A percentile compares a stretch with the other conserved stretches of the same genome.
These are phyloP conservation scores for Wilcoxina mikolae DNA, from an alignment of 495 filamentous ascomycete species.

Conservation along the genomic window DNA sequence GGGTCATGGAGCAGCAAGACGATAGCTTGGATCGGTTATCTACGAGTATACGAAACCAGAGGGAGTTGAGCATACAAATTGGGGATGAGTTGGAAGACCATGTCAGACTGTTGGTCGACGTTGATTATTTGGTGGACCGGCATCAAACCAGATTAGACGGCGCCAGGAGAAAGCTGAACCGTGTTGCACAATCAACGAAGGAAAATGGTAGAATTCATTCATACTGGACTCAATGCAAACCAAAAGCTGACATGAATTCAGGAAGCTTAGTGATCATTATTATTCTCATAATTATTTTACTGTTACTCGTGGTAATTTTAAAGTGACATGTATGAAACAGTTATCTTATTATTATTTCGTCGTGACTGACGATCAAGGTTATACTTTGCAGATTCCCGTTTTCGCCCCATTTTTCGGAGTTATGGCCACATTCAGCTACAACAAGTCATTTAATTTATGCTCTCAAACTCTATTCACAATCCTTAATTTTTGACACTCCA, in stretches of 20 bases:
- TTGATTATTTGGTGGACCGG: slow-evolving; percentile 67
- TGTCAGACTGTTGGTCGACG: slow-evolving; percentile 72
- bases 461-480: neutral
- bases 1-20: slow-evolving; percentile 72
- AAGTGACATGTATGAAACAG: slow-evolving; percentile 38
- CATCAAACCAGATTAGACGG: slow-evolving; percentile 60
- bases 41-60: slow-evolving; percentile 73
- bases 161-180: slow-evolving; percentile 53
- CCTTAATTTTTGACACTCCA: neutral
- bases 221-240: neutral
- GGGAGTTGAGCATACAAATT: slow-evolving; percentile 88
- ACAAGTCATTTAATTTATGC: neutral
- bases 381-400: neutral
- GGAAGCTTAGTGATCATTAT: slow-evolving; percentile 43
- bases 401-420: neutral
- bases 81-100: slow-evolving; percentile 91
- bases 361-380: neutral
- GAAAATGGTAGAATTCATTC: slow-evolving; percentile 45
- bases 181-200: slow-evolving; percentile 54
- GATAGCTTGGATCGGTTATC: slow-evolving; percentile 80
- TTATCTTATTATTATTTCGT: neutral
- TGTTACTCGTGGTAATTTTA: slow-evolving; percentile 62
- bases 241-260: neutral
- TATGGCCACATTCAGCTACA: neutral
- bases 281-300: slow-evolving; percentile 57